A percentile compares a stretch with the other conserved stretches of the same genome.
These are phyloP conservation scores for Hansfordia pulvinata DNA, from an alignment of 2,329 filamentous ascomycete genomes.

Conservation along the genomic window DNA sequence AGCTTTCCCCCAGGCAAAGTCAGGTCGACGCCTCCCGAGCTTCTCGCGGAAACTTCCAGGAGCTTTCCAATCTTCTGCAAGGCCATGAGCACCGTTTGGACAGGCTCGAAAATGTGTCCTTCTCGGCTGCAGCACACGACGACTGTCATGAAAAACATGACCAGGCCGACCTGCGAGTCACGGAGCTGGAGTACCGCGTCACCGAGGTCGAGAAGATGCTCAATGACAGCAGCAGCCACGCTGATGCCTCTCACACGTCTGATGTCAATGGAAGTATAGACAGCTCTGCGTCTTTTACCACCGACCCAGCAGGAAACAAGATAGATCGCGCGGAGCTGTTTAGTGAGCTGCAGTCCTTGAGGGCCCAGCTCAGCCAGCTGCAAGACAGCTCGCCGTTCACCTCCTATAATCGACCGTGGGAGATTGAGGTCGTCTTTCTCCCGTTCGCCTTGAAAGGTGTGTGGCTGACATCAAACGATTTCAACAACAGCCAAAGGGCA, in stretches of 20 bases:
- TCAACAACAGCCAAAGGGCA: slow-evolving; percentile 23
- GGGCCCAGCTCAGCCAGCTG: slow-evolving; percentile 37
- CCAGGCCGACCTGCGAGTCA: slow-evolving; percentile 49
- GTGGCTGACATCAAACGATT: slow-evolving; percentile 37
- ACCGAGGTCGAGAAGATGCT: slow-evolving; percentile 44
- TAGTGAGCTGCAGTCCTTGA: slow-evolving; percentile 34
- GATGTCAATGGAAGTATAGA: slow-evolving; percentile 23
- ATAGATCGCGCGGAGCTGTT: slow-evolving; percentile 30
- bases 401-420: slow-evolving; percentile 52
- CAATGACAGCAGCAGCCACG: slow-evolving; percentile 29
- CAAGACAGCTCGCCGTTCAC: slow-evolving; percentile 42
- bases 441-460: slow-evolving; percentile 50
- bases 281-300: slow-evolving; percentile 30
- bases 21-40: slow-evolving; percentile 8
- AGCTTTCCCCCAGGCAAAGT: slow-evolving; percentile 8
- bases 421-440: slow-evolving; percentile 62
- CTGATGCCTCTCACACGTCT: slow-evolving; percentile 33
- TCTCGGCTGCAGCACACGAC: slow-evolving; percentile 52
- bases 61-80: slow-evolving; percentile 37
- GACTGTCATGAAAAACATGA: slow-evolving; percentile 58
- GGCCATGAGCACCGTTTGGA: slow-evolving; percentile 54
- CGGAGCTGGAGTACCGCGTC: slow-evolving; percentile 53
- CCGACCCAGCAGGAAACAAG: slow-evolving; percentile 24
- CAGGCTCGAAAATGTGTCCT: slow-evolving; percentile 55
- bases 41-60: slow-evolving; percentile 24